A percentile compares a stretch with the other conserved stretches of the same genome.
These are phyloP conservation scores for Lichtheimia ornata DNA, from an alignment of 371 early-diverging fungal genomes.

Conservation along the genomic window DNA sequence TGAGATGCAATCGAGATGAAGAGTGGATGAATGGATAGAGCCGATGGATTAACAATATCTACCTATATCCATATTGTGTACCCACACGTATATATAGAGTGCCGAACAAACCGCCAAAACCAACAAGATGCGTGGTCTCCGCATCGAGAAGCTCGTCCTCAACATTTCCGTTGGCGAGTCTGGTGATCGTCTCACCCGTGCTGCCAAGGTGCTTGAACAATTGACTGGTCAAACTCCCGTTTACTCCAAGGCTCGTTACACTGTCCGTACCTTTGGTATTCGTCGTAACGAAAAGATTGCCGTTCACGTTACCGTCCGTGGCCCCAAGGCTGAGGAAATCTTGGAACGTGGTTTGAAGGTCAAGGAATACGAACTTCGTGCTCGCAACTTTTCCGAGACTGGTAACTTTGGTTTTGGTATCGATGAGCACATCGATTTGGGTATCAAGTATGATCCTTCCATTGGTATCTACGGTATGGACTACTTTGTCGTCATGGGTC, in stretches of 20 bases:
- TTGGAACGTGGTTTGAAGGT: slow-evolving; percentile 99
- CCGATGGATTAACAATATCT: background rate
- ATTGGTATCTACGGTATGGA: slow-evolving; percentile 99
- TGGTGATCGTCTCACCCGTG: slow-evolving; percentile 99
- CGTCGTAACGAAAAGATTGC: slow-evolving; percentile 99
- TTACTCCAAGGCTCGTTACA: slow-evolving; percentile 99
- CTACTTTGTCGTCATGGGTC: slow-evolving; percentile 97
- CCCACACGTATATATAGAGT: slow-evolving; percentile 12
- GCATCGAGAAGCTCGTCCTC: slow-evolving; percentile 97
- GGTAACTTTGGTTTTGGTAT: slow-evolving; percentile 99
- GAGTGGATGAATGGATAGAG: slow-evolving; percentile 5
- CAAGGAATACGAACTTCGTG: slow-evolving; percentile 98
- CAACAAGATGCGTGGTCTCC: slow-evolving; percentile 37
- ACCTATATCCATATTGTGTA: too few species aligned
- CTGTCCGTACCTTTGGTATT: slow-evolving; percentile 99
- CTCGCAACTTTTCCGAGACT: slow-evolving; percentile 95
- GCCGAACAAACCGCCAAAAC: slow-evolving; percentile 2
- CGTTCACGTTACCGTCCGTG: slow-evolving; percentile 98
- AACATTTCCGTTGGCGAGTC: slow-evolving; percentile 98
- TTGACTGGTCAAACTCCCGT: slow-evolving; percentile 99
- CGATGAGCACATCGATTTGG: slow-evolving; percentile 99
- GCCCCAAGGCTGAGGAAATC: slow-evolving; percentile 85
- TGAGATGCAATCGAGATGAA: background rate
- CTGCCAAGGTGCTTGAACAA: slow-evolving; percentile 99
- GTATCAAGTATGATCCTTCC: slow-evolving; percentile 99